phyloP scores from a whole-genome alignment of 2,329 filamentous ascomycete species.

The Alternaria tenuissima region DNA sequence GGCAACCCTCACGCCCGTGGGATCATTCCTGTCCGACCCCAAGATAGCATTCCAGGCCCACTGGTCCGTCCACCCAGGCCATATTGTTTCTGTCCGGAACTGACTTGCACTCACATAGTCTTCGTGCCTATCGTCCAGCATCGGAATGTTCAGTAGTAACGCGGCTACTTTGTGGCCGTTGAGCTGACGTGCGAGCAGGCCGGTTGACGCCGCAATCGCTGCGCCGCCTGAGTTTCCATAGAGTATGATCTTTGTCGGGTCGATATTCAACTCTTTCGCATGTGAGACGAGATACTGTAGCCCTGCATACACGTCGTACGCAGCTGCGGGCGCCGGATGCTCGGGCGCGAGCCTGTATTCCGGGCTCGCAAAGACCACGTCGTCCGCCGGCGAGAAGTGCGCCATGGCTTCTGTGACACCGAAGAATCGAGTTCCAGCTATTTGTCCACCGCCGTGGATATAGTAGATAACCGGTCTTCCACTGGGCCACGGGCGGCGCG shows the following conservation, averaged over 20 bases:
- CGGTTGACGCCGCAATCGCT: slow-evolving; percentile 41
- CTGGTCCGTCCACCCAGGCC: slow-evolving; percentile 51
- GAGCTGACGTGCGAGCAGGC: slow-evolving; percentile 50
- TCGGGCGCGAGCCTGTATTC: slow-evolving; percentile 58
- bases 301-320: slow-evolving; percentile 42
- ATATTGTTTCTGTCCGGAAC: slow-evolving; percentile 44
- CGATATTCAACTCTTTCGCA: slow-evolving; percentile 28
- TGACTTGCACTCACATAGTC: slow-evolving; percentile 44
- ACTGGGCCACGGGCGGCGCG: too few relatives aligned
- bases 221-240: too few relatives aligned
- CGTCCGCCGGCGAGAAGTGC: slow-evolving; percentile 25
- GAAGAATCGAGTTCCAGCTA: slow-evolving; percentile 40
- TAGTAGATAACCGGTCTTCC: slow-evolving; percentile 23
- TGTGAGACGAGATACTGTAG: slow-evolving; percentile 44
- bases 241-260: too few relatives aligned
- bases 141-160: slow-evolving; percentile 58
- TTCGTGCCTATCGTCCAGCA: slow-evolving; percentile 56
- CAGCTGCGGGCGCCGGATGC: slow-evolving; percentile 47
- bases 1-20: too few relatives aligned
- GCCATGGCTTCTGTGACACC: slow-evolving; percentile 36
- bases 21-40: not conserved
- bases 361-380: slow-evolving; percentile 28
- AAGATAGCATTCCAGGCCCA: slow-evolving; percentile 50
- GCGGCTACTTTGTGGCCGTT: slow-evolving; percentile 37
- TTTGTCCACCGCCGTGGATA: slow-evolving; percentile 55